A percentile compares a stretch with the other conserved stretches of the same genome.
These are phyloP conservation scores for Rhodotorula sp. DNA, from an alignment of 1,284 basidiomycete species.

Conservation along the genomic window DNA sequence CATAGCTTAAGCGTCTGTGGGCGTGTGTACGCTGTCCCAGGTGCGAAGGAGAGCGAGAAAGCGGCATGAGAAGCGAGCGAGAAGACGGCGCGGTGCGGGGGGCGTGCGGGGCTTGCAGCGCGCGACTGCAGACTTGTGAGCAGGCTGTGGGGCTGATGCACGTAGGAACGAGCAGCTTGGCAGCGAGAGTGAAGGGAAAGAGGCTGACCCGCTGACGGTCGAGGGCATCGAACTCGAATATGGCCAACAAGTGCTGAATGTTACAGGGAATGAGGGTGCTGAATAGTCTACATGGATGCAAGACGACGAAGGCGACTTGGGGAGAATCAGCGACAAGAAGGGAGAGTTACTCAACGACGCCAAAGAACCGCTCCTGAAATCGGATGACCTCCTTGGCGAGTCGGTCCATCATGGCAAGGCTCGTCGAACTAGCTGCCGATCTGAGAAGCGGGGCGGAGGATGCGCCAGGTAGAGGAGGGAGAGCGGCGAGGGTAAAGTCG, in stretches of 20 bases:
- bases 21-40: neutral
- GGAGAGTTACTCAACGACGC: neutral
- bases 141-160: no score
- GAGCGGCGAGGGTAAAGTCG: neutral
- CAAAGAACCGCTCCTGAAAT: slow-evolving; percentile 64
- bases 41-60: no score
- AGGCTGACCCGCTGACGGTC: no score
- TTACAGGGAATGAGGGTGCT: no score
- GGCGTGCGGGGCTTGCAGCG: no score
- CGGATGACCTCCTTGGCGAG: slow-evolving; percentile 78
- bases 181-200: no score
- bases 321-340: neutral
- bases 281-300: neutral
- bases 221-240: no score
- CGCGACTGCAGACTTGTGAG: no score
- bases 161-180: no score
- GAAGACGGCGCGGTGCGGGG: no score
- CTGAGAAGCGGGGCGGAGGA: neutral
- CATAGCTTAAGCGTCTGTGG: neutral
- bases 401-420: slow-evolving; percentile 80
- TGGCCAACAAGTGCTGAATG: no score
- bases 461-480: neutral
- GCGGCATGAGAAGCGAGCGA: no score
- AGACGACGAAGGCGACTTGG: neutral
- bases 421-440: slow-evolving; percentile 43